These are phyloP conservation scores for Globisporangium polare DNA, from an alignment of 352 stramenopile genomes.

Conservation along the genomic window DNA sequence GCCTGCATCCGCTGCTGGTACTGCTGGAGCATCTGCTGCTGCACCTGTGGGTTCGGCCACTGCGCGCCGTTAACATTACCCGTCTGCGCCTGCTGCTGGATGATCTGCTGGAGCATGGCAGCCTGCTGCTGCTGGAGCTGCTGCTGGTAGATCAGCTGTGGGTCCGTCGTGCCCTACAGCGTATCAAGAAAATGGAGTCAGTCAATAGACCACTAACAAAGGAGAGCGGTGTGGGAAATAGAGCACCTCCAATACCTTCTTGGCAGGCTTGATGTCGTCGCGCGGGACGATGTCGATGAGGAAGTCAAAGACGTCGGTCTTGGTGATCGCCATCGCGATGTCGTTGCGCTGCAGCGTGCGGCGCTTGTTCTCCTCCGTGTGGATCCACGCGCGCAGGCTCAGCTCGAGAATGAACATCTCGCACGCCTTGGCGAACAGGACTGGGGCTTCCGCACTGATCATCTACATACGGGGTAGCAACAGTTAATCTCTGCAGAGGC, in stretches of 20 bases:
- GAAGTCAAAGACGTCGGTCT: conserved; percentile 92
- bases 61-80: conserved; percentile 42
- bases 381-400: conserved; percentile 84
- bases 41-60: conserved; percentile 78
- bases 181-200: background rate
- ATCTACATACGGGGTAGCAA: too few species aligned
- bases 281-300: conserved; percentile 90
- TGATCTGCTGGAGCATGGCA: conserved; percentile 83
- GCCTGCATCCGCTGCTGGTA: conserved; percentile 89
- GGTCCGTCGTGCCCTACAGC: conserved; percentile 39
- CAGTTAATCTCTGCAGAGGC: too few species aligned
- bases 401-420: conserved; percentile 94
- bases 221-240: background rate
- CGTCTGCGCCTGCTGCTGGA: conserved; percentile 77
- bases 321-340: conserved; percentile 88
- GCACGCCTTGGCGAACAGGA: conserved; percentile 93
- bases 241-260: conserved; percentile 38
- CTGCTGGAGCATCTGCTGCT: conserved; percentile 88
- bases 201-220: background rate
- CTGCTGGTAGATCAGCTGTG: conserved; percentile 83
- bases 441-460: conserved; percentile 91
- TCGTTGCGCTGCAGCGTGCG: conserved; percentile 90
- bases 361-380: conserved; percentile 93
- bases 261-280: conserved; percentile 84
- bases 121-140: conserved; percentile 86